Conservation (phyloP, 495 filamentous ascomycete genomes). For the Sordaria brevicollis region DNA sequence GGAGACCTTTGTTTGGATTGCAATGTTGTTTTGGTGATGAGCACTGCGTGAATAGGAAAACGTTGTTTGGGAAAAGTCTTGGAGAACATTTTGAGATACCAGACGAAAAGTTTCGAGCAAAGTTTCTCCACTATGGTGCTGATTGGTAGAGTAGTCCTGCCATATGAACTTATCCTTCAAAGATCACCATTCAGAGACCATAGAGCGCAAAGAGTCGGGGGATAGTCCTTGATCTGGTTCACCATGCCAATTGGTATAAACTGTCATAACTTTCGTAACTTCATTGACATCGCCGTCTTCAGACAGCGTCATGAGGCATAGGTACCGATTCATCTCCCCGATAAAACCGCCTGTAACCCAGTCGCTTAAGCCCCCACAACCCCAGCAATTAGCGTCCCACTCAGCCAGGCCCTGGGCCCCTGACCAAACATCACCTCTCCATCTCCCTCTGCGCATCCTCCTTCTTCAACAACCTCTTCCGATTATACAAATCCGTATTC, state of each 20-base stretch:
- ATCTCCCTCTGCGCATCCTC: constrained; percentile 6
- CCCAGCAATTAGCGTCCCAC: not conserved
- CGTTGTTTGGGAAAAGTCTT: not conserved
- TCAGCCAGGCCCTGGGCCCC: not conserved
- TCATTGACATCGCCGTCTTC: not conserved
- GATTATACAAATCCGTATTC: constrained; percentile 27
- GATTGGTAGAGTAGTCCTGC: not conserved
- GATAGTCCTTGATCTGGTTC: too few relatives aligned
- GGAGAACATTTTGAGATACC: not conserved
- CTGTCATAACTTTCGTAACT: not conserved
- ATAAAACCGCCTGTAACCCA: not conserved
- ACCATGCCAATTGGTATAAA: not conserved
- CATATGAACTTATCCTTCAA: not conserved
- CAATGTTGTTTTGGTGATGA: not conserved
- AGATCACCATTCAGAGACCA: not conserved
- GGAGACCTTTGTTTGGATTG: not conserved
- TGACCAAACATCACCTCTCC: not conserved
- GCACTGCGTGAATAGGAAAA: not conserved
- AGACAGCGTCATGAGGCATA: not conserved
- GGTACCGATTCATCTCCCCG: not conserved
- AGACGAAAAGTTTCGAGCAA: not conserved
- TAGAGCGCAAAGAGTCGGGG: too few relatives aligned
- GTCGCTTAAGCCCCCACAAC: not conserved
- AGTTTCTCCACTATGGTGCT: not conserved
- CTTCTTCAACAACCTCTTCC: constrained; percentile 25